phyloP scores from a whole-genome alignment of 352 stramenopile species.

The Pythium pyrilobum region DNA sequence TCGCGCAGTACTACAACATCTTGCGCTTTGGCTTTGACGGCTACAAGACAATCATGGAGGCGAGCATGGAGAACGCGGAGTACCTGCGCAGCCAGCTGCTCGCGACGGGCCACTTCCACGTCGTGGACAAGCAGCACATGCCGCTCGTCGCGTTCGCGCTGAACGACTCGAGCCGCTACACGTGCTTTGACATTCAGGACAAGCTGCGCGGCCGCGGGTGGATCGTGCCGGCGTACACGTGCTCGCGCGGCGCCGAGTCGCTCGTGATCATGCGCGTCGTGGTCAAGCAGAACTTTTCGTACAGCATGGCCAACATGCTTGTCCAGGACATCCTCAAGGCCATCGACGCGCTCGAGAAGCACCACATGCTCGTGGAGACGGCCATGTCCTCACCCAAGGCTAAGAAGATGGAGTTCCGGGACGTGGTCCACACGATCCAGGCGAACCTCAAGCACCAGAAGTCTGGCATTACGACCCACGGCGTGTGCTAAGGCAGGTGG shows the following conservation, averaged over 20 bases:
- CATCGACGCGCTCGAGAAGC: slow-evolving; percentile 76
- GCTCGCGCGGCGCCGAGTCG: slow-evolving; percentile 72
- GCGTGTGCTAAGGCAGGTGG: slow-evolving; percentile 57
- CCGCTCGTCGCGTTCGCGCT: slow-evolving; percentile 85
- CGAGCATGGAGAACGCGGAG: slow-evolving; percentile 84
- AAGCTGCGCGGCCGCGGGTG: slow-evolving; percentile 81
- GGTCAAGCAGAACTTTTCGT: slow-evolving; percentile 89
- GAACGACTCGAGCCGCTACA: slow-evolving; percentile 74
- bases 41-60: slow-evolving; percentile 86
- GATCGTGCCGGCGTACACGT: slow-evolving; percentile 90
- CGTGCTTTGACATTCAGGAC: slow-evolving; percentile 90
- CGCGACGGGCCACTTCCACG: slow-evolving; percentile 80
- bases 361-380: slow-evolving; percentile 65
- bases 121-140: slow-evolving; percentile 90
- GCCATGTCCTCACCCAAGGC: slow-evolving; percentile 78
- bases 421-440: slow-evolving; percentile 64
- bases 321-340: slow-evolving; percentile 83
- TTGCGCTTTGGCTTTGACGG: slow-evolving; percentile 88
- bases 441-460: slow-evolving; percentile 70
- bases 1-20: slow-evolving; percentile 93
- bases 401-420: slow-evolving; percentile 57
- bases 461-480: slow-evolving; percentile 70
- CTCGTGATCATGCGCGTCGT: slow-evolving; percentile 89
- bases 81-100: slow-evolving; percentile 72
- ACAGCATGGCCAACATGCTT: slow-evolving; percentile 86